Base-by-base conservation (phyloP, 371 early-diverging fungal genomes). In the Mortierella sp. region DNA sequence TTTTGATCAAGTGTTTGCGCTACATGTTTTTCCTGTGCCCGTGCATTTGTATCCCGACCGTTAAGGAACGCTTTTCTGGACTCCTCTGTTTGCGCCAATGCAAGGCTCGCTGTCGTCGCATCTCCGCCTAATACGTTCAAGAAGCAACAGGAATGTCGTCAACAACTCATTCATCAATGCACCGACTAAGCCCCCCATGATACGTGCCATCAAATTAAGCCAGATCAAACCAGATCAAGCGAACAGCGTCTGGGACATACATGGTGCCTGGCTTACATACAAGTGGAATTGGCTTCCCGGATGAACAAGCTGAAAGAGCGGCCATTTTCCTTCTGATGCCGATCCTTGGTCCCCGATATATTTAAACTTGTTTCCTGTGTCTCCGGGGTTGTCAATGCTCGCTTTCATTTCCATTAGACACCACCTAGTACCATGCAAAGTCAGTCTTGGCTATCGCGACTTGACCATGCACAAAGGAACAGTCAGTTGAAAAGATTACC, bases 181-280 rank as follows among this genome's bases (percentile, higher is more conserved):
- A n/a, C n/a, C n/a, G n/a, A n/a, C n/a, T n/a, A n/a, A n/a, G n/a
- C n/a, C n/a, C n/a, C n/a, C n/a, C n/a, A n/a, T n/a, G n/a, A n/a
- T n/a, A n/a, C n/a, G n/a, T n/a, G n/a, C n/a, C n/a, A n/a, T n/a
- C n/a, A n/a, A n/a, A n/a, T n/a, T n/a, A n/a, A n/a, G n/a, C n/a
- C n/a, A n/a, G n/a, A n/a, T n/a, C n/a, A n/a, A n/a, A n/a, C n/a
- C n/a, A n/a, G n/a, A n/a, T n/a, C n/a, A n/a, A n/a, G n/a, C n/a
- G n/a, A n/a, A n/a, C n/a, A n/a, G n/a, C n/a, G n/a, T n/a, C 14
- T 49, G 14, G 41, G 38, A 61, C 84, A 80, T 83, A 89, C 93
- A 93, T 19, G 93, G 89, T 1, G 89, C 82, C 58, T 93, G 93
- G 26, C 91, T 91, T 34, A 93, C 85, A 65, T 93, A 93, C 80